phyloP scores from a whole-genome alignment of 1,284 basidiomycete genomes.

The Cutaneotrichosporon dermatis region DNA sequence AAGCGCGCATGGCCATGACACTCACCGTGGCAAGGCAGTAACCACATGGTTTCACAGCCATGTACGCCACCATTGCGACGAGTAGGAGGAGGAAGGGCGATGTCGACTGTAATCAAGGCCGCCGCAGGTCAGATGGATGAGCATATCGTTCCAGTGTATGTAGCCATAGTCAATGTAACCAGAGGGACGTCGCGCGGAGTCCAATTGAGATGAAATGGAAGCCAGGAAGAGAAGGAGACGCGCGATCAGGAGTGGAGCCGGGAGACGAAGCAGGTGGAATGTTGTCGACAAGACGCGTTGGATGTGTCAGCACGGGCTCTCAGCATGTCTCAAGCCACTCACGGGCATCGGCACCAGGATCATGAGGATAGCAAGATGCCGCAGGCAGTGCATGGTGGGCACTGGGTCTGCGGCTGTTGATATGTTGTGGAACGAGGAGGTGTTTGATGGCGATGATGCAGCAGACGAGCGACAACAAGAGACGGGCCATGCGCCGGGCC shows the following conservation, averaged over 20 bases:
- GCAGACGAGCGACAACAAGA: too few relatives aligned
- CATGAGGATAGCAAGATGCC: slow-evolving; percentile 4
- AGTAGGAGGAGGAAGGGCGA: slow-evolving; percentile 31
- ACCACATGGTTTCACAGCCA: slow-evolving; percentile 33
- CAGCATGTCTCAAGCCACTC: slow-evolving; percentile 8
- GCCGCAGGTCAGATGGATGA: not conserved
- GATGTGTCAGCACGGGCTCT: not conserved
- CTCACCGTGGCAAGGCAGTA: slow-evolving; percentile 36
- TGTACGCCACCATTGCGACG: slow-evolving; percentile 25
- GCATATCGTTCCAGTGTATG: too few relatives aligned
- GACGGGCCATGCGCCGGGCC: too few relatives aligned
- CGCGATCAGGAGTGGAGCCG: too few relatives aligned
- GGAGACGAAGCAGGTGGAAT: too few relatives aligned
- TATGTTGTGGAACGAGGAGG: not conserved
- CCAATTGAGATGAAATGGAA: too few relatives aligned
- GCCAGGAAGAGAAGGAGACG: too few relatives aligned
- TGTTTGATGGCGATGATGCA: too few relatives aligned
- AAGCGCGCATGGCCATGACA: not conserved
- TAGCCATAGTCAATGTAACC: too few relatives aligned
- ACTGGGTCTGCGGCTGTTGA: not conserved
- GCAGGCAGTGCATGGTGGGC: slow-evolving; percentile 6
- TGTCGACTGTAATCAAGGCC: slow-evolving; percentile 20
- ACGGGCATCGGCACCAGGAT: slow-evolving; percentile 47
- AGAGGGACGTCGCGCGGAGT: too few relatives aligned
- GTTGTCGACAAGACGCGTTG: not conserved